Percentiles rank a stretch among this genome's conserved stretches.
Conservation (phyloP, 768 basidiomycete species). For the Jaapia argillacea region DNA sequence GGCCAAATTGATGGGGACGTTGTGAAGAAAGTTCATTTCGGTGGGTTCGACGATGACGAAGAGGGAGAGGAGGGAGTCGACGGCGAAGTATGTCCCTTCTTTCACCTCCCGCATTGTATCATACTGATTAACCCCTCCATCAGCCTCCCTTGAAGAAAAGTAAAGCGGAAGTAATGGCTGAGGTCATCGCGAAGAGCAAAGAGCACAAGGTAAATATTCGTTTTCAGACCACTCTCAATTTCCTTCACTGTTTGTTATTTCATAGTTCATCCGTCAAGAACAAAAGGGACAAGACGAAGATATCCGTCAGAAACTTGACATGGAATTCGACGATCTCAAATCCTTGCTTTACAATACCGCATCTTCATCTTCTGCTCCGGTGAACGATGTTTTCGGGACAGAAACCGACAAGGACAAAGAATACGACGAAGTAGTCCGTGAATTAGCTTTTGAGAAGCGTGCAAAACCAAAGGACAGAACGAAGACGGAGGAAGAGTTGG, state of each 20-base stretch:
- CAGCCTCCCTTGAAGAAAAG: conserved; percentile 81
- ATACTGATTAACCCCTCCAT: conserved; percentile 4
- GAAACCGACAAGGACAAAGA: conserved; percentile 45
- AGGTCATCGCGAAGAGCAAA: conserved; percentile 96
- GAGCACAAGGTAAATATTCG: conserved; percentile 81
- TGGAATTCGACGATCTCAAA: conserved; percentile 75
- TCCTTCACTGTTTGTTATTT: not conserved
- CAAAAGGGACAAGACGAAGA: conserved; percentile 81
- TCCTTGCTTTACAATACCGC: conserved; percentile 54
- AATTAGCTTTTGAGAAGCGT: conserved; percentile 87
- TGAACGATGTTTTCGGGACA: not conserved
- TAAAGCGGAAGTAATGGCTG: conserved; percentile 95
- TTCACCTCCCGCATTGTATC: conserved; percentile 2
- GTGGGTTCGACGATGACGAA: conserved; percentile 73
- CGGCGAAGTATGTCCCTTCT: conserved; percentile 27
- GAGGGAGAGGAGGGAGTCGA: conserved; percentile 42
- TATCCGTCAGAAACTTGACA: conserved; percentile 80
- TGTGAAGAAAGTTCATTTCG: conserved; percentile 70
- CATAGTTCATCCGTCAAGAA: conserved; percentile 80
- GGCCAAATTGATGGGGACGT: conserved; percentile 61
- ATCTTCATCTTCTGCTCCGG: not conserved
- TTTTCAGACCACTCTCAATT: not conserved
- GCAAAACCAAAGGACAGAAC: conserved; percentile 92
- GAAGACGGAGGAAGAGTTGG: conserved; percentile 93
- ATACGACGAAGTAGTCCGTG: conserved; percentile 88